phyloP scores from a whole-genome alignment of 768 basidiomycete genomes.

The Russula sp. region DNA sequence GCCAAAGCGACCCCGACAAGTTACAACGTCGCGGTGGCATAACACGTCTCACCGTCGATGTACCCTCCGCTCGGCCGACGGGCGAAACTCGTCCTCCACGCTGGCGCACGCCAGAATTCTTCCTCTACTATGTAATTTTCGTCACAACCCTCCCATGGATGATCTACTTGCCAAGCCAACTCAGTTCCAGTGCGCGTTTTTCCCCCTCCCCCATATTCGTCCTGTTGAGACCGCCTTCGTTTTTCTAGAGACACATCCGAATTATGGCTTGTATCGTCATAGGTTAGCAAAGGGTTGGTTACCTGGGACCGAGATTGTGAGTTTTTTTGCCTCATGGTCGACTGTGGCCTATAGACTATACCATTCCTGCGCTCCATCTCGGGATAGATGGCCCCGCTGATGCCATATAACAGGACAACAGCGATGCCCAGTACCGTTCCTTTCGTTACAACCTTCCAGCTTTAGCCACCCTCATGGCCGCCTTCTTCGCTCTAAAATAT shows the following conservation, averaged over 20 bases:
- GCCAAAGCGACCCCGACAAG: neutral
- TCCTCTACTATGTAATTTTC: conserved; percentile 59
- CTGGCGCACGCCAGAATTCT: conserved; percentile 81
- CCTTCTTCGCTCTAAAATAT: conserved; percentile 52
- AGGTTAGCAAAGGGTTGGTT: conserved; percentile 75
- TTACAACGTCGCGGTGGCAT: conserved; percentile 28
- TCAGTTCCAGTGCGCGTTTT: conserved; percentile 78
- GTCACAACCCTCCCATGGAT: conserved; percentile 60
- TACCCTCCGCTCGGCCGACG: conserved; percentile 36
- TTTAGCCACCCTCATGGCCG: conserved; percentile 41
- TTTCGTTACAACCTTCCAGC: conserved; percentile 77
- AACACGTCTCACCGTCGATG: conserved; percentile 46
- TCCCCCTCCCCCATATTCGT: too few relatives aligned
- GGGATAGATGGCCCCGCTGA: neutral
- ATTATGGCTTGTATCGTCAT: conserved; percentile 53
- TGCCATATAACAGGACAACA: conserved; percentile 62
- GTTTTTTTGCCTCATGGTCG: neutral
- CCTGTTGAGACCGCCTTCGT: conserved; percentile 1
- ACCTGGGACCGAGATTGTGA: conserved; percentile 66
- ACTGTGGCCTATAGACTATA: neutral
- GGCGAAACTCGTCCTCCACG: conserved; percentile 37
- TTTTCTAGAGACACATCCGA: conserved; percentile 57
- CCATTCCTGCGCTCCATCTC: neutral
- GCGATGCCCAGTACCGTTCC: conserved; percentile 82
- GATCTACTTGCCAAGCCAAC: conserved; percentile 62